Conservation (phyloP, 2,329 filamentous ascomycete genomes). For the Volutella citrinella region DNA sequence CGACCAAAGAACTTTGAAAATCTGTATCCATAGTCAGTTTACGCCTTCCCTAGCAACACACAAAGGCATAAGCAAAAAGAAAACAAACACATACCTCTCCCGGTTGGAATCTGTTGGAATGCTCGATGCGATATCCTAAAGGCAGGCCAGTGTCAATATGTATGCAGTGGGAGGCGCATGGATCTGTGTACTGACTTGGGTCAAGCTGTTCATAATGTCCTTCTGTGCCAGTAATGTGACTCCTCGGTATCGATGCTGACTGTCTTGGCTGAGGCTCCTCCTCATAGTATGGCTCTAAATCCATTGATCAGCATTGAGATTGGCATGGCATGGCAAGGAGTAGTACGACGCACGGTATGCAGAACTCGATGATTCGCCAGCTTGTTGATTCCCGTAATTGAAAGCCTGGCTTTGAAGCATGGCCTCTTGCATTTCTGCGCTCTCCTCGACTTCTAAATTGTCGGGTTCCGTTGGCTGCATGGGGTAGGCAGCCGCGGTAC, state of each 20-base stretch:
- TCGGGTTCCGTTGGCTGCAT: no score
- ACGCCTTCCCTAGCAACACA: no score
- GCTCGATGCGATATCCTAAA: conserved; percentile 40
- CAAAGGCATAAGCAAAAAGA: no score
- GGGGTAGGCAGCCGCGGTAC: no score
- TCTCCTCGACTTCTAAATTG: conserved; percentile 12
- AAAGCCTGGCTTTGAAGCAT: conserved; percentile 17
- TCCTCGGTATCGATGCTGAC: conserved; percentile 3
- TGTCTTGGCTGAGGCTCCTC: conserved; percentile 23
- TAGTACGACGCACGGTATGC: conserved; percentile 22
- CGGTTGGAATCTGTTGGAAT: conserved; percentile 37
- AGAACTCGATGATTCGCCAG: conserved; percentile 13
- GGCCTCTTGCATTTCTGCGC: conserved; percentile 13
- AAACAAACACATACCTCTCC: conserved; percentile 33
- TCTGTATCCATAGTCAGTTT: conserved; percentile 31
- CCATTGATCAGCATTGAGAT: no score
- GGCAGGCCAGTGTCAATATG: no score
- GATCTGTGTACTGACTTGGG: conserved; percentile 30
- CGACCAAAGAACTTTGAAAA: conserved; percentile 55
- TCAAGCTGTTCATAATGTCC: conserved; percentile 29
- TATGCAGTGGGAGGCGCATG: no score
- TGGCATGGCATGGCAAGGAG: no score
- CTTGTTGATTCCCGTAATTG: conserved; percentile 4
- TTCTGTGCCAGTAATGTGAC: conserved; percentile 15
- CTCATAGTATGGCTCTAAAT: conserved; percentile 17